phyloP scores from a whole-genome alignment of 768 basidiomycete species.

The Sarcodon aspratus region DNA sequence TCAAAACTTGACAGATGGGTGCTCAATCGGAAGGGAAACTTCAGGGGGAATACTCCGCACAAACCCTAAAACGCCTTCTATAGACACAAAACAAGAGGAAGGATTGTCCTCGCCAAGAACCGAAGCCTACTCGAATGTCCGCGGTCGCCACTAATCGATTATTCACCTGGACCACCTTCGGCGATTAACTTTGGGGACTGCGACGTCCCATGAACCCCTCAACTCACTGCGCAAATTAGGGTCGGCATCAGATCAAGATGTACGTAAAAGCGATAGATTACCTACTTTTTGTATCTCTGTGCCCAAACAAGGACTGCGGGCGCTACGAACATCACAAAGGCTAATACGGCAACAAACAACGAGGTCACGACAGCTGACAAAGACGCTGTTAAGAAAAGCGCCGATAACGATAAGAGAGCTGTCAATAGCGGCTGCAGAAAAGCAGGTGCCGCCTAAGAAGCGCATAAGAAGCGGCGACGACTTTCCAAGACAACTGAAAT shows the following conservation, averaged over 20 bases:
- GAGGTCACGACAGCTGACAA: constrained; percentile 45
- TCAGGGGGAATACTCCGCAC: too few relatives aligned
- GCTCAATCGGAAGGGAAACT: too few relatives aligned
- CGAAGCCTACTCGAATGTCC: neutral
- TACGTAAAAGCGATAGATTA: constrained; percentile 6
- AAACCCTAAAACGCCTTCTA: too few relatives aligned
- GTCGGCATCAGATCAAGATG: neutral
- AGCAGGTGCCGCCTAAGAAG: constrained; percentile 33
- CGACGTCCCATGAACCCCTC: constrained; percentile 85
- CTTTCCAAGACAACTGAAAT: constrained; percentile 5
- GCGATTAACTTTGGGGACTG: constrained; percentile 38
- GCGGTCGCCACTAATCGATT: constrained; percentile 1
- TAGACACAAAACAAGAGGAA: too few relatives aligned
- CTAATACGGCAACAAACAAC: constrained; percentile 37
- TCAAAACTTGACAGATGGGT: too few relatives aligned
- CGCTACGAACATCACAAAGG: constrained; percentile 57
- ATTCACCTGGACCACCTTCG: neutral
- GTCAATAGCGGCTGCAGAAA: constrained; percentile 42
- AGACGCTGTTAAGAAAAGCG: constrained; percentile 38
- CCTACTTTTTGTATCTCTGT: constrained; percentile 80
- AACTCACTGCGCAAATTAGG: constrained; percentile 49
- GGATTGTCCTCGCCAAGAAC: too few relatives aligned
- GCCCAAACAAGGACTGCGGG: constrained; percentile 76
- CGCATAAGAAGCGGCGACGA: constrained; percentile 1
- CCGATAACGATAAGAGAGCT: constrained; percentile 32